Evolutionary conservation across 345 rosid species (phyloP), one percentile per base, ranked within the genome.

Genomic region (Durio zibethinus): DNA sequence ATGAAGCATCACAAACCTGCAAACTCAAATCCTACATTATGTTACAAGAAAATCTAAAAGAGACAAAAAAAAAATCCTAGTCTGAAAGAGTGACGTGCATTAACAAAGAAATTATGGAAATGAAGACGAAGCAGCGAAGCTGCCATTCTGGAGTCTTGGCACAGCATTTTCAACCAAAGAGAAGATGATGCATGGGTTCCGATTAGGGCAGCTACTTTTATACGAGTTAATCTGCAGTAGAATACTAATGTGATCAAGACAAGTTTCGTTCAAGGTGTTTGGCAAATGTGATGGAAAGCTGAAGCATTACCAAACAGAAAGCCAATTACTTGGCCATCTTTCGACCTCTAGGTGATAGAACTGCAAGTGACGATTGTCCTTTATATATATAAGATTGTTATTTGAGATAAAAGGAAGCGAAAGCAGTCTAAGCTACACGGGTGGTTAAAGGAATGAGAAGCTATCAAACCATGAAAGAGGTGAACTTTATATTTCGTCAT

Each of bases 1-100:
- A 90, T 1, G 97, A 93, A 52, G 82, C 98, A 83, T 90, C 97
- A 77, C 98, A 95, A 20, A 98, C 97, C 97, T 95, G 85, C 72
- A 84, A 36, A 42, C 56, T 10, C 31, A 23, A 31, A 50, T 11
- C 31, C 67, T 15, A 36, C 6, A 18, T 50, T 12, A 47, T 61
- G 4, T n/a, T n/a, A n/a, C n/a, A n/a, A n/a, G n/a, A n/a, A n/a
- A n/a, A n/a, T n/a, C n/a, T n/a, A n/a, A n/a, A 29, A 1, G 61
- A 43, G 7, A 12, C 6, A 54, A 4, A 29, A 50, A 77, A 36
- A 11, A 48, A 8, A 47, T 0, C 5, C 7, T 7, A 40, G 10
- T n/a, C 7, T 21, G 9, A 76, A 52, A 77, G 23, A 3, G 12
- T 23, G 68, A 81, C 91, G 80, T 85, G 86, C 96, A 82, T 93